Conservation (phyloP, 2,329 filamentous ascomycete species). For the Cordyceps militaris region DNA sequence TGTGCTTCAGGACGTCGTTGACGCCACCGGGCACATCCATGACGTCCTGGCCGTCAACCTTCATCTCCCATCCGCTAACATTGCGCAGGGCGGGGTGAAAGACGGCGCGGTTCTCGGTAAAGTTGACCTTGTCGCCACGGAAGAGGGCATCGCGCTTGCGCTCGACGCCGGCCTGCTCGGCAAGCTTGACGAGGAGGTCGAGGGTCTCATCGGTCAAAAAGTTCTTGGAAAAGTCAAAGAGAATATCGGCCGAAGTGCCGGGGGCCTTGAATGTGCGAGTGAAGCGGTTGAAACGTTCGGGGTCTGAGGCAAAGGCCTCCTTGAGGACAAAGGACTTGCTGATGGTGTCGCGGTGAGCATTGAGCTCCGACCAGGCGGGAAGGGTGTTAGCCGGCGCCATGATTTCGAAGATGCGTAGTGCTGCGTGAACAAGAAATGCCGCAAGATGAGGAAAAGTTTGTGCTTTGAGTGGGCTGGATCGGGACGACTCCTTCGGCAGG, state of each 20-base stretch:
- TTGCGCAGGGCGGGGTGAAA: constrained; percentile 95
- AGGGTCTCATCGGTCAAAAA: constrained; percentile 91
- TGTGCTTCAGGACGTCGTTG: constrained; percentile 86
- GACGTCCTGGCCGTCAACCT: constrained; percentile 88
- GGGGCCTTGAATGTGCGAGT: constrained; percentile 76
- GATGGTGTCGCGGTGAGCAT: constrained; percentile 78
- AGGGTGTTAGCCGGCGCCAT: constrained; percentile 84
- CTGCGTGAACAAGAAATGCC: background rate
- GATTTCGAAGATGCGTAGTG: constrained; percentile 18
- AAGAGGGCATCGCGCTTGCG: constrained; percentile 97
- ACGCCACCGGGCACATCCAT: constrained; percentile 84
- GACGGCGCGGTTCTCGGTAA: constrained; percentile 92
- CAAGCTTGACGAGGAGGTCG: constrained; percentile 77
- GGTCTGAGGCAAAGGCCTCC: constrained; percentile 84
- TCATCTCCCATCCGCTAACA: constrained; percentile 69
- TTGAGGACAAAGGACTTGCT: constrained; percentile 89
- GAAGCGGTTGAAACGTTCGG: constrained; percentile 84
- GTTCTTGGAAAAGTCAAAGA: constrained; percentile 99
- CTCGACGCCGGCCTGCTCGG: constrained; percentile 84
- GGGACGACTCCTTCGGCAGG: background rate
- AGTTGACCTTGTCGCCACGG: constrained; percentile 96
- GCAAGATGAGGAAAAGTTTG: background rate
- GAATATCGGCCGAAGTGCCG: constrained; percentile 76
- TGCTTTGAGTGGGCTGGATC: background rate
- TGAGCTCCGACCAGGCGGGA: constrained; percentile 80